These are phyloP conservation scores for Candida adriatica DNA, from an alignment of 805 yeast genomes.

Conservation along the genomic window DNA sequence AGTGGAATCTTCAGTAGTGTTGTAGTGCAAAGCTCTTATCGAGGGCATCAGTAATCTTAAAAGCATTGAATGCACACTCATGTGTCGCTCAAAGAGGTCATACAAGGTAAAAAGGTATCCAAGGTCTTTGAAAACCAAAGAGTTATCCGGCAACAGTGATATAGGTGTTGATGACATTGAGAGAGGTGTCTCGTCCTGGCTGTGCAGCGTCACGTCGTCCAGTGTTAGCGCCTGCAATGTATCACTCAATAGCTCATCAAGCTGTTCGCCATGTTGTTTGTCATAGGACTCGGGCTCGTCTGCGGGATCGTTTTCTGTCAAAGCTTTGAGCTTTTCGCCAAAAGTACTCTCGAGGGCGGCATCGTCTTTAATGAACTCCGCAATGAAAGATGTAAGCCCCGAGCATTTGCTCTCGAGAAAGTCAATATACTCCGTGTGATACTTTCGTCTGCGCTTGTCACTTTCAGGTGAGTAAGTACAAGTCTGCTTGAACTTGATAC, in stretches of 20 bases:
- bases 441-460: constrained; percentile 28
- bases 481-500: constrained; percentile 1
- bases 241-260: background rate
- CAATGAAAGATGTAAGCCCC: constrained; percentile 19
- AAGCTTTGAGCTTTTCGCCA: background rate
- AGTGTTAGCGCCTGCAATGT: background rate
- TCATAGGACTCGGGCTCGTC: background rate
- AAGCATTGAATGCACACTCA: constrained; percentile 12
- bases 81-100: constrained; percentile 6
- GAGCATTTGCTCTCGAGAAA: constrained; percentile 22
- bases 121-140: constrained; percentile 4
- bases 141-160: constrained; percentile 3
- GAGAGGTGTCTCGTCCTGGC: background rate
- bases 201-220: no score
- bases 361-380: constrained; percentile 19
- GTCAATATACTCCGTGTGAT: constrained; percentile 27
- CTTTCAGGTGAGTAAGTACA: constrained; percentile 4
- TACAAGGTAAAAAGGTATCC: constrained; percentile 6
- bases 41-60: constrained; percentile 1
- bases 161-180: background rate
- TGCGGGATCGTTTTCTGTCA: background rate
- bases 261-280: background rate
- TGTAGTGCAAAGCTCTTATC: background rate
- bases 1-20: background rate
- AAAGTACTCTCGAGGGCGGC: constrained; percentile 8